A percentile compares a stretch with the other conserved stretches of the same genome.
These are phyloP conservation scores for Thyridium curvatum DNA, from an alignment of 2,329 filamentous ascomycete species.

Conservation along the genomic window DNA sequence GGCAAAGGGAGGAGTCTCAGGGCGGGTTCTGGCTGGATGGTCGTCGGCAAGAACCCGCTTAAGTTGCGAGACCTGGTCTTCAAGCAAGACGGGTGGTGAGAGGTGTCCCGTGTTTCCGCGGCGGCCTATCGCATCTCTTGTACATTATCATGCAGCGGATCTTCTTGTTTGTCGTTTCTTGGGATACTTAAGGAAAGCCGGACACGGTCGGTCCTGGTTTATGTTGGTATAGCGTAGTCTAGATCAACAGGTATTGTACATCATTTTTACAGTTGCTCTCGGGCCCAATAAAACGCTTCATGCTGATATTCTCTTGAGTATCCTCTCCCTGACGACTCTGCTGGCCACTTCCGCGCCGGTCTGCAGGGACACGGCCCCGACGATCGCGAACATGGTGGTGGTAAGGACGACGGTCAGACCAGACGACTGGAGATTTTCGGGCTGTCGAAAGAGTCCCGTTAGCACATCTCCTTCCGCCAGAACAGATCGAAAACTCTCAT, in stretches of 20 bases:
- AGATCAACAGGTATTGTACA: slow-evolving; percentile 1
- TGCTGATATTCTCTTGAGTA: slow-evolving; percentile 44
- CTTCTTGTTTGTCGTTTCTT: too few relatives aligned
- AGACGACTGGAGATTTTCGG: slow-evolving; percentile 62
- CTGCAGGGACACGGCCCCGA: slow-evolving; percentile 86
- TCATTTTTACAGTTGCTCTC: not conserved
- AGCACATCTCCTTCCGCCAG: not conserved
- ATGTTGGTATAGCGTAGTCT: too few relatives aligned
- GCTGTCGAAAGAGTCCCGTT: slow-evolving; percentile 24
- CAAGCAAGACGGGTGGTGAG: too few relatives aligned
- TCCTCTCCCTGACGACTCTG: slow-evolving; percentile 67
- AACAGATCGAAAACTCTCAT: not conserved
- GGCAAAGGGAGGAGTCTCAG: slow-evolving; percentile 5
- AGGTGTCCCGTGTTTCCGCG: too few relatives aligned
- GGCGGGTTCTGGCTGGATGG: slow-evolving; percentile 3
- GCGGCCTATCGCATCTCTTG: too few relatives aligned
- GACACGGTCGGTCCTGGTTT: too few relatives aligned
- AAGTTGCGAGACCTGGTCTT: slow-evolving; percentile 7
- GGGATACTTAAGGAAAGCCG: too few relatives aligned
- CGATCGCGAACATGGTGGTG: slow-evolving; percentile 74
- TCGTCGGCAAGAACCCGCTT: slow-evolving; percentile 5
- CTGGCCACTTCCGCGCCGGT: slow-evolving; percentile 74
- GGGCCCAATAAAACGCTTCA: slow-evolving; percentile 1
- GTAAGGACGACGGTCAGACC: slow-evolving; percentile 71
- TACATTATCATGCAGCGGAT: too few relatives aligned